Base-by-base conservation (phyloP, 192 early-diverging fungal genomes). In the Podila epigama region DNA sequence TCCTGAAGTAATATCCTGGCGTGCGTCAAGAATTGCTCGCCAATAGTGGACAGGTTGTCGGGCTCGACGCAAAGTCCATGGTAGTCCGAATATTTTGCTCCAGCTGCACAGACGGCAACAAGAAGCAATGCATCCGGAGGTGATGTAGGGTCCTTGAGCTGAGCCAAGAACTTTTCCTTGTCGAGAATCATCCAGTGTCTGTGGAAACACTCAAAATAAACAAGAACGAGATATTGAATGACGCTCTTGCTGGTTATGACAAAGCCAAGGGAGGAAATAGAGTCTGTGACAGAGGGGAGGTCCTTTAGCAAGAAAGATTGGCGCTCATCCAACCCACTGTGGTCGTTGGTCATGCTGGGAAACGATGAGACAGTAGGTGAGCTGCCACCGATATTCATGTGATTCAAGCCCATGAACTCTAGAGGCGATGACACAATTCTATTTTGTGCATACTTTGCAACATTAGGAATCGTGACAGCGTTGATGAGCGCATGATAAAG, bases 161-260 rank as follows among this genome's bases (percentile, higher is more conserved):
- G 73, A 3, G 66, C 66, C 22, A 77, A 31, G 42, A 77, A 77
- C 50, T 64, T 68, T 40, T 77, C 60, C 51, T 77, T 77, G 32
- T 77, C 73, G 11, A 77, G 56, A 44, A 77, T 68, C 73, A 68
- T 77, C 73, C 73, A 77, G n/a, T 77, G 73, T 29, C 1, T 11
- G 31, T 77, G 73, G n/a, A 77, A 77, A 37, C 60, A 77, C 51
- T 77, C 73, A 32, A 77, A 77, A 50, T 77, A 77, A 22, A 77
- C 61, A 32, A 64, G 73, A n/a, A 77, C 73, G 12, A 77, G 50
- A 27, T 77, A 68, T 32, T 77, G 73, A 31, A 77, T 77, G 18
- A 77, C 73, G 41, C 73, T 77, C 55, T 77, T 77, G 66, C 68
- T 77, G 44, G 73, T 77, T 4, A 77, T 77, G 18, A 77, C 73